Conservation (phyloP, 1,284 basidiomycete genomes). For the Apiotrichum mycotoxinovorans region DNA sequence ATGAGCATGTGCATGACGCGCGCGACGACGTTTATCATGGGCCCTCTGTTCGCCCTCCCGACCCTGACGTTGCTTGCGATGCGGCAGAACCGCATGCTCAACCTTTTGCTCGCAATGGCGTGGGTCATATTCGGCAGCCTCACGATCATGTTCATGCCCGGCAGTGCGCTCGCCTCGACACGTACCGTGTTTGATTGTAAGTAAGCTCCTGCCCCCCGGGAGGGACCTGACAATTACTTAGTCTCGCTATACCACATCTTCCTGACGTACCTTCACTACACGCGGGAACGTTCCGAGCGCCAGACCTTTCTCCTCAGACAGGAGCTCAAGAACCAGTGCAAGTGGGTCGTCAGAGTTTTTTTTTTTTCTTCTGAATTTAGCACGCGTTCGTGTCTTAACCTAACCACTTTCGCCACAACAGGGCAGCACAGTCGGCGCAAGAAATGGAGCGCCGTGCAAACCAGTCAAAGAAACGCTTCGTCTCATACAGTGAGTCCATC, state of each 20-base stretch:
- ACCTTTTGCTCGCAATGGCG: conserved; percentile 57
- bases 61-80: conserved; percentile 73
- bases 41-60: conserved; percentile 56
- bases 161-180: neutral
- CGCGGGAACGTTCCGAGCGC: neutral
- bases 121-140: conserved; percentile 53
- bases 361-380: no score
- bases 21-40: neutral
- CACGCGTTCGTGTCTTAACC: no score
- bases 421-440: conserved; percentile 77
- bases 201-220: neutral
- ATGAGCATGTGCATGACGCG: no score
- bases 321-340: conserved; percentile 67
- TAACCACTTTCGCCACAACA: no score
- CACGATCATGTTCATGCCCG: neutral
- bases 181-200: no score
- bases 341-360: neutral
- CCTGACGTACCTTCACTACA: neutral
- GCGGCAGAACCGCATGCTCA: conserved; percentile 64
- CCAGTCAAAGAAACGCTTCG: conserved; percentile 46
- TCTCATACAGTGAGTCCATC: conserved; percentile 42
- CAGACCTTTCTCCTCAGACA: conserved; percentile 62
- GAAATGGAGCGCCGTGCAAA: conserved; percentile 74
- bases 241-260: neutral
- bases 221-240: neutral